These are phyloP conservation scores for Calonectria hongkongensis DNA, from an alignment of 2,329 filamentous ascomycete species.

Conservation along the genomic window DNA sequence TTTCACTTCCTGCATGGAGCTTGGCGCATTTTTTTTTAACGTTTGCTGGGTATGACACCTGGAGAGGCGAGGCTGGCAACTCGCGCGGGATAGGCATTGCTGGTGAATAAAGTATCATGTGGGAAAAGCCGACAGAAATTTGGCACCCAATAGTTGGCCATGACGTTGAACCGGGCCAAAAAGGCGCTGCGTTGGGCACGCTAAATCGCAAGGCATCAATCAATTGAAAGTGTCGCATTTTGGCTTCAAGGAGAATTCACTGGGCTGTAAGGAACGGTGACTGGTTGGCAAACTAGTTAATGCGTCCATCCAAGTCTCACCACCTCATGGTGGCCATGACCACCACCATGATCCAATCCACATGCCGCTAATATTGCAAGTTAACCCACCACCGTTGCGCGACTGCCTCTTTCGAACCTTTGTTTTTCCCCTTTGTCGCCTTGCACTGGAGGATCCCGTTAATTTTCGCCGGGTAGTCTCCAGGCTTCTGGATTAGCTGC, in stretches of 20 bases:
- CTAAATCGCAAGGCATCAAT: conserved; percentile 11
- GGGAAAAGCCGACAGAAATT: background rate
- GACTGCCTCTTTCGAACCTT: conserved; percentile 15
- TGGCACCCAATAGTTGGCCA: conserved; percentile 2
- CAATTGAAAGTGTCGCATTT: background rate
- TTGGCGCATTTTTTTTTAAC: conserved; percentile 8
- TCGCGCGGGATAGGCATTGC: background rate
- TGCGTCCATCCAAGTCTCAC: conserved; percentile 20
- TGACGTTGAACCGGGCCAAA: background rate
- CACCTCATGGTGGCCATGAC: conserved; percentile 16
- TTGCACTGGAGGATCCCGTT: background rate
- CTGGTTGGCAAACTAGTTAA: conserved; percentile 9
- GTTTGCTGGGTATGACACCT: background rate
- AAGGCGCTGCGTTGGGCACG: background rate
- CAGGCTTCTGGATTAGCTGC: background rate
- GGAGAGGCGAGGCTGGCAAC: background rate
- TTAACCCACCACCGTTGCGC: conserved; percentile 17
- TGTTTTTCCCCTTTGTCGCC: background rate
- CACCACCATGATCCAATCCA: conserved; percentile 25
- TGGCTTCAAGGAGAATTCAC: background rate
- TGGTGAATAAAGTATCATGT: background rate
- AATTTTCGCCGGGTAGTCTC: background rate
- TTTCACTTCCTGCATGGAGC: background rate
- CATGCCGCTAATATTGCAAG: conserved; percentile 18
- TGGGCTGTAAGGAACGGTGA: background rate